Base-by-base conservation (phyloP, 331 rosid genomes). In the Acacia pycnantha region DNA sequence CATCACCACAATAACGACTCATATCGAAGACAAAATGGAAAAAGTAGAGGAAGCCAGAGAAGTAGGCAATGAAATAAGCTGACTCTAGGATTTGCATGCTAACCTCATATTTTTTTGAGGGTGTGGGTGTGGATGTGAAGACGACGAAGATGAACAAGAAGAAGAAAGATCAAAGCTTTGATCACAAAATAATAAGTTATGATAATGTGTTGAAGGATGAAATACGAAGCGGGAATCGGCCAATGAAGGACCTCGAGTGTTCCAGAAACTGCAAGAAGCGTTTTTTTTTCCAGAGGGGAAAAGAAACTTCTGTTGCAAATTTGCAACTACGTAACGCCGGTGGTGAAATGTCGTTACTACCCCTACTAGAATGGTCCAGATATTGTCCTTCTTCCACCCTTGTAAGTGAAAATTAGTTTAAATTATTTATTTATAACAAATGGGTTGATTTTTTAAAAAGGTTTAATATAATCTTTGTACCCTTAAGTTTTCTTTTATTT, bases 71-170 rank as follows among this genome's bases (percentile, higher is more conserved):
- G 48, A 33, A 54, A 35, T 3, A 54, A 19, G 51, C n/a, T 1
- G 12, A 18, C 8, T 11, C 24, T 33, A n/a, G 16, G 65, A 33
- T 54, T 54, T 35, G 51, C 68, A 56, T 12, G 53, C 79, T 33
- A 21, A 75, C 79, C 79, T 75, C 68, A 53, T 74, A 16, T 75
- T 54, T 16, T 75, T 35, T 24, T 11, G 31, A 54, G 40, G 44
- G 33, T 18, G 77, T 46, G 51, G 53, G 16, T 37, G 41, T 37
- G 41, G 2, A 18, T 6, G 22, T 4, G 29, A 11, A 50, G 48
- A 51, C 2, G 47, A 51, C 11, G 50, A 54, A 37, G 69, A 74
- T 11, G 53, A 37, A 22, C 11, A 27, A 27, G 33, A 26, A 24
- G 16, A 62, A 62, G 40, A 70, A 70, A 29, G 66, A n/a, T 14